Base-by-base conservation (phyloP, 2,329 filamentous ascomycete species). In the Cladosporium sp. region DNA sequence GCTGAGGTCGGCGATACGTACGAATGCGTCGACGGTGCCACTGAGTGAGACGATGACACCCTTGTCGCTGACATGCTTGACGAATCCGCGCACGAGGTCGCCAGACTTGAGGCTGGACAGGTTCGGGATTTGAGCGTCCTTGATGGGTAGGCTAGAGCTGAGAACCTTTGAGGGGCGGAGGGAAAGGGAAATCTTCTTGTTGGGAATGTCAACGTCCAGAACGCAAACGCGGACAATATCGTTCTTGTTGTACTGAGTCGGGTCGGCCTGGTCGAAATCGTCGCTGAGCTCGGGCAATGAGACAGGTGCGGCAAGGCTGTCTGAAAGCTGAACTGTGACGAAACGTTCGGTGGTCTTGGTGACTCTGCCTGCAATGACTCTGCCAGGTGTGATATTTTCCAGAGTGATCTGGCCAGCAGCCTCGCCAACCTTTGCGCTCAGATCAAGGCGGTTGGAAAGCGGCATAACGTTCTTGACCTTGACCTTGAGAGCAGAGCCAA, bases 141-240 rank as follows among this genome's bases (percentile, higher is more conserved):
- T 88, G 55, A 97, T 87, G 1, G 89, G 85, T 3, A 96, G 81
- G 1, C 91, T 90, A 1, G 94, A 97, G 79, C 91, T 96, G 68
- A 98, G 82, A 49, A 97, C 91, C 69, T 91, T 91, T 0, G 94
- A 98, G 1, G 93, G 92, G 52, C 95, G 88, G 46, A 90, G 86
- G 6, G 94, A 97, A 14, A 99, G 82, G 58, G 87, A 86, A 1
- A 97, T 80, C 72, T 88, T 90, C 83, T 97, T 97, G 81, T 96
- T 97, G 64, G 88, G 86, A 63, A 84, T 81, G 76, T 99, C 93
- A 23, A 97, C 82, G 46, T 89, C 87, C 49, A 94, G 84, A 53
- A 98, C 86, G 60, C 91, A 94, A n/a, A 96, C 92, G 62, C 93
- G 89, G 55, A 97, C 84, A 61, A 97, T 88, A 69, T 96, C 92